These are phyloP conservation scores for Monosporascus sp. DNA, from an alignment of 2,329 filamentous ascomycete genomes.

Conservation along the genomic window DNA sequence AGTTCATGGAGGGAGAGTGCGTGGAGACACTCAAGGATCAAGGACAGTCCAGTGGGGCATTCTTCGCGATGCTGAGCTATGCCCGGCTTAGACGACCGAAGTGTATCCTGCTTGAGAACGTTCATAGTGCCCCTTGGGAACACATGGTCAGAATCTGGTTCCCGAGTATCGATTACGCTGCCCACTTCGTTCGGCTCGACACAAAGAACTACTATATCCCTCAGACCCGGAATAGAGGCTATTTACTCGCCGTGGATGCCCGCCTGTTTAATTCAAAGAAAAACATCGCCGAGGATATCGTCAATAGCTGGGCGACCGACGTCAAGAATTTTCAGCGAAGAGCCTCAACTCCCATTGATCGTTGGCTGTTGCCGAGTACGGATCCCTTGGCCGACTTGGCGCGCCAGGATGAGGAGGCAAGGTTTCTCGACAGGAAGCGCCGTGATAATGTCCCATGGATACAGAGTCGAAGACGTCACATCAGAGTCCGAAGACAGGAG, in stretches of 20 bases:
- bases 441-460: slow-evolving; percentile 42
- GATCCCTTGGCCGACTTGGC: slow-evolving; percentile 48
- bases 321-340: slow-evolving; percentile 45
- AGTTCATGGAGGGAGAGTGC: slow-evolving; percentile 35
- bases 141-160: slow-evolving; percentile 37
- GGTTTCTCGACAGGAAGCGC: slow-evolving; percentile 19
- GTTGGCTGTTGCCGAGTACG: slow-evolving; percentile 53
- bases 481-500: slow-evolving; percentile 43
- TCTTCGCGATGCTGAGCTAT: slow-evolving; percentile 56
- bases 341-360: slow-evolving; percentile 56
- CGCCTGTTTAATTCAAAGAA: slow-evolving; percentile 22
- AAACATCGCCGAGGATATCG: slow-evolving; percentile 18
- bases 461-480: slow-evolving; percentile 55
- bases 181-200: slow-evolving; percentile 47
- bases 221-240: slow-evolving; percentile 59
- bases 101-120: slow-evolving; percentile 69
- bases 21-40: slow-evolving; percentile 52
- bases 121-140: slow-evolving; percentile 54
- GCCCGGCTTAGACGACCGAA: slow-evolving; percentile 48
- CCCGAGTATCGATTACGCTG: slow-evolving; percentile 49
- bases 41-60: slow-evolving; percentile 63
- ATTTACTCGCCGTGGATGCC: slow-evolving; percentile 51
- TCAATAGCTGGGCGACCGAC: slow-evolving; percentile 34
- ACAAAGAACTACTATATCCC: slow-evolving; percentile 70
- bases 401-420: slow-evolving; percentile 40